Percentiles rank a stretch among this genome's conserved stretches.
Evolutionary conservation across 2,329 filamentous ascomycete genomes (phyloP).

Genomic region (Apiospora phragmitis): DNA sequence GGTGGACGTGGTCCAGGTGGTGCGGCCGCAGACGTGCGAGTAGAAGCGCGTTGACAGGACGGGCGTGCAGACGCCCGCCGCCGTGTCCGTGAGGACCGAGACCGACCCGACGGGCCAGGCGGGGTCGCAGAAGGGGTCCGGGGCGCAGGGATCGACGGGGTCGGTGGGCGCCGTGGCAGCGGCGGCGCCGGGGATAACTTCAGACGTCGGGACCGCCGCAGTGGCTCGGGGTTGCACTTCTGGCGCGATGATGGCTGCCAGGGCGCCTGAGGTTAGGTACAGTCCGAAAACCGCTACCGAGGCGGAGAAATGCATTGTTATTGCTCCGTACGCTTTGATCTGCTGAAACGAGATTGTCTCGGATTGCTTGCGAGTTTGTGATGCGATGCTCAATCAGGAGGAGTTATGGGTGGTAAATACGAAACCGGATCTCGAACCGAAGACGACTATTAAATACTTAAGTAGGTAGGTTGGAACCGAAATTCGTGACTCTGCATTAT

Average conservation of each 20-base stretch:
- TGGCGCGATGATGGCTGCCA: neutral
- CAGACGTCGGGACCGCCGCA: too few relatives aligned
- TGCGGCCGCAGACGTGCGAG: conserved; percentile 2
- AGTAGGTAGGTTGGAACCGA: neutral
- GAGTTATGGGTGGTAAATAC: neutral
- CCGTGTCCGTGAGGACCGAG: neutral
- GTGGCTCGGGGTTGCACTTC: neutral
- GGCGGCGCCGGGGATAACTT: too few relatives aligned
- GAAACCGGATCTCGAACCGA: neutral
- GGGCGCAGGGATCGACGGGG: neutral
- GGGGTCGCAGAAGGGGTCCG: conserved; percentile 3
- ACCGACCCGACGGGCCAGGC: neutral
- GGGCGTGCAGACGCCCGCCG: neutral
- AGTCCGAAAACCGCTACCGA: neutral
- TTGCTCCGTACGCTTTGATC: neutral
- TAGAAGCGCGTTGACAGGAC: neutral
- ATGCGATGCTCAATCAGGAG: neutral
- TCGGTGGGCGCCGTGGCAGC: neutral
- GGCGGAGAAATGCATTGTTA: neutral
- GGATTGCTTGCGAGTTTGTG: neutral
- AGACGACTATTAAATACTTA: neutral
- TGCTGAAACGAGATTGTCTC: neutral
- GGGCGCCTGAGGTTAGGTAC: neutral
- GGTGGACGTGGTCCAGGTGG: neutral
- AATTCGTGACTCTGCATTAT: neutral